phyloP scores from a whole-genome alignment of 2,329 filamentous ascomycete species.

The Phyllosticta citrichinensis region DNA sequence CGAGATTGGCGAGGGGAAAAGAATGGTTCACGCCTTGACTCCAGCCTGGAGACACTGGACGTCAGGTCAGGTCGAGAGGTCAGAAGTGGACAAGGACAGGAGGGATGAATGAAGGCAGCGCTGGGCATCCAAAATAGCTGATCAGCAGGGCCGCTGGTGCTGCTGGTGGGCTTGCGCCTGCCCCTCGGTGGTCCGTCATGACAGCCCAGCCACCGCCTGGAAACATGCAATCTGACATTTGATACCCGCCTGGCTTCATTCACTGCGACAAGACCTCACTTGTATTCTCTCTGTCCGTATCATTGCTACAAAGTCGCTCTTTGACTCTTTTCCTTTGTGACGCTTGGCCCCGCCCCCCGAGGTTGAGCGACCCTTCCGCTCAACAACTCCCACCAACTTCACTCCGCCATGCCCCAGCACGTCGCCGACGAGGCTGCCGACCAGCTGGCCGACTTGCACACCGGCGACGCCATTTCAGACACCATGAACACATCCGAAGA shows the following conservation, averaged over 20 bases:
- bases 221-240: background rate
- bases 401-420: conserved; percentile 2
- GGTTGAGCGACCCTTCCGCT: background rate
- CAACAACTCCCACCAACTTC: background rate
- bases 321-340: background rate
- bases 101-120: background rate
- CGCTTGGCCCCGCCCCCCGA: background rate
- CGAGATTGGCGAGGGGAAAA: too few relatives aligned
- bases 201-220: background rate
- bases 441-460: conserved; percentile 5
- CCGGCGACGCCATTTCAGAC: conserved; percentile 31
- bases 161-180: background rate
- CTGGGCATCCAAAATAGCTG: background rate
- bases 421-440: conserved; percentile 8
- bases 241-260: background rate
- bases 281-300: background rate
- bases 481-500: conserved; percentile 29
- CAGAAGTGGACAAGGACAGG: too few relatives aligned
- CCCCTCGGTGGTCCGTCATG: background rate
- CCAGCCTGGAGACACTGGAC: too few relatives aligned
- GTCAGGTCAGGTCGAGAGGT: background rate
- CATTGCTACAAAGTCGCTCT: background rate
- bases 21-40: too few relatives aligned
- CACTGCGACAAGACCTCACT: too few relatives aligned
- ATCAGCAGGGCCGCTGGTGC: background rate